phyloP scores from a whole-genome alignment of 1,284 basidiomycete genomes.

The Ceratobasidium sp. region DNA sequence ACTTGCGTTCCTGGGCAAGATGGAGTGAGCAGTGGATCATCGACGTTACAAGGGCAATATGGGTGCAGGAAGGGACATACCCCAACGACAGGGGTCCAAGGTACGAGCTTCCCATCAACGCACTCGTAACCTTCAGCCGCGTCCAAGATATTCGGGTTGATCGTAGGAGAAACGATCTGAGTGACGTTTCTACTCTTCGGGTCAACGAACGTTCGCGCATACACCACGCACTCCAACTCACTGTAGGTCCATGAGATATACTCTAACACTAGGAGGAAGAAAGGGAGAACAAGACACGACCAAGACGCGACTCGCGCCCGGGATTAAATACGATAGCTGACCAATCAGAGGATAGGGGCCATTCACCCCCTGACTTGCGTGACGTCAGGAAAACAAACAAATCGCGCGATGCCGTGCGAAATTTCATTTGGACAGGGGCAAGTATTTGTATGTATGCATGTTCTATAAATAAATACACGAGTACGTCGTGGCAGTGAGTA shows the following conservation, averaged over 20 bases:
- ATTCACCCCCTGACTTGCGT: not conserved
- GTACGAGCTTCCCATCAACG: not conserved
- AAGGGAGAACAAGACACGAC: not conserved
- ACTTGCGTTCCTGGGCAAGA: not conserved
- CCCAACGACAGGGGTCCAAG: conserved; percentile 11
- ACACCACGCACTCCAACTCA: not conserved
- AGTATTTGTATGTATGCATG: not conserved
- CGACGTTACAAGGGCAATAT: not conserved
- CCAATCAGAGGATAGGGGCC: not conserved
- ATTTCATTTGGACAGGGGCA: not conserved
- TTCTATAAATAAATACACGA: not conserved
- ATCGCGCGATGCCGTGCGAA: not conserved
- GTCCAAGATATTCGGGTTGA: not conserved
- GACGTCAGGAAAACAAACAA: conserved; percentile 10
- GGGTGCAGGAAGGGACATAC: not conserved
- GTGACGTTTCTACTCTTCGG: not conserved
- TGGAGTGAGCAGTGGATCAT: not conserved
- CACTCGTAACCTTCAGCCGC: conserved; percentile 9
- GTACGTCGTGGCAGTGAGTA: not conserved
- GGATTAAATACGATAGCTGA: conserved; percentile 14
- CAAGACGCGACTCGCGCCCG: not conserved
- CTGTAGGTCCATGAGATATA: not conserved
- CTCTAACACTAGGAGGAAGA: not conserved
- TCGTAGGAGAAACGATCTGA: not conserved
- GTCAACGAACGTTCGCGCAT: not conserved